Base-by-base conservation (phyloP, 176 grass and related monocot genomes). In the Pharus latifolius region DNA sequence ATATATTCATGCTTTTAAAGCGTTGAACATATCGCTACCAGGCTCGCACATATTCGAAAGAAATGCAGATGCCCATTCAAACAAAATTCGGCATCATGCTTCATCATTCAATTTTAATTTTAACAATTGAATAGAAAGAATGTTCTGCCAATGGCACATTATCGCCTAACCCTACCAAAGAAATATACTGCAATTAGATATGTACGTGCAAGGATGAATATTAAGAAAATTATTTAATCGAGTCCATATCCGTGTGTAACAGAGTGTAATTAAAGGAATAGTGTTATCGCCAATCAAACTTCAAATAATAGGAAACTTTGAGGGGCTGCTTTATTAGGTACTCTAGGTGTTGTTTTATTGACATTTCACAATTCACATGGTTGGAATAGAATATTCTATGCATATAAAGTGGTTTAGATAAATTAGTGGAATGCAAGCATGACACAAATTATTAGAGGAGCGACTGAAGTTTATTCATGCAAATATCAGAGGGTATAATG, bases 281-380 rank as follows among this genome's bases (percentile, higher is more conserved):
- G 37, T 27, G 28, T 19, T 65, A 12, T 34, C 49, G 64, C 68
- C 40, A 27, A 23, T 54, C 28, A 25, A 22, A 38, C 19, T 29
- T 45, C 0, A 7, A 67, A 15, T 12, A 25, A 34, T 41, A 51
- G 20, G 41, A 1, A 72, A 47, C 2, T 56, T 73, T 28, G 27
- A 82, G 33, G 28, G 69, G 37, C 32, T 38, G 14, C 35, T 56
- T 11, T 76, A 33, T 7, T 55, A 55, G 30, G 49, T 47, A 62
- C 49, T 54, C 16, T 15, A 10, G 14, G 10, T 60, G 26, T 44
- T 68, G 56, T 28, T 53, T 51, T 2, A 22, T 65, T 14, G 13
- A 77, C 12, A 47, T 46, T 64, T 26, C 22, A 77, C 12, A 47
- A 33, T 64, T 26, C 22, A 70, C 64, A 60, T 76, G 30, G 46